Percentiles rank a stretch among this genome's conserved stretches.
Conservation (phyloP, 2,329 filamentous ascomycete species). For the Microthyrium microscopicum region DNA sequence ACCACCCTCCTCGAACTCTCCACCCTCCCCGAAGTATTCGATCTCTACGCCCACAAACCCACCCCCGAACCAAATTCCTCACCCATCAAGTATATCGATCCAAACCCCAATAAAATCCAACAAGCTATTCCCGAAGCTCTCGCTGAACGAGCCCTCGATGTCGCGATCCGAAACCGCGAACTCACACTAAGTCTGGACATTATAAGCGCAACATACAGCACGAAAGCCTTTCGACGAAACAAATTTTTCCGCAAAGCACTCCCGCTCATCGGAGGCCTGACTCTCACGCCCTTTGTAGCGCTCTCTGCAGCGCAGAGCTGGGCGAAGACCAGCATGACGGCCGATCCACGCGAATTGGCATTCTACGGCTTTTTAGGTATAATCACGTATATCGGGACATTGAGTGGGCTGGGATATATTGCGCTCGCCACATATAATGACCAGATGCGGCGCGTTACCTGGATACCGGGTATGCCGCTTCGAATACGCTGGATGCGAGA, state of each 20-base stretch:
- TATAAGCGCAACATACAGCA: conserved; percentile 51
- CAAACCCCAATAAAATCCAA: conserved; percentile 48
- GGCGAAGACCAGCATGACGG: conserved; percentile 47
- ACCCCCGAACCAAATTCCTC: conserved; percentile 44
- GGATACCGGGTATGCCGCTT: conserved; percentile 67
- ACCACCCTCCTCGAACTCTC: conserved; percentile 54
- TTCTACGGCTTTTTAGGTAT: conserved; percentile 65
- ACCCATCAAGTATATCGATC: conserved; percentile 41
- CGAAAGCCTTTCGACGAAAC: conserved; percentile 47
- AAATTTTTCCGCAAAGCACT: conserved; percentile 50
- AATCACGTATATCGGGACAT: conserved; percentile 67
- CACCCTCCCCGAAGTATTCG: conserved; percentile 62
- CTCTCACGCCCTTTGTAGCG: conserved; percentile 46
- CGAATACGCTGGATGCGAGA: conserved; percentile 74
- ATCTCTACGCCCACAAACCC: conserved; percentile 72
- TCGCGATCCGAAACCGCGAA: conserved; percentile 65
- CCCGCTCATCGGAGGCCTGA: conserved; percentile 39
- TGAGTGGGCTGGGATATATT: conserved; percentile 65
- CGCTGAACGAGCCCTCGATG: conserved; percentile 57
- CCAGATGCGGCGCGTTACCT: conserved; percentile 87
- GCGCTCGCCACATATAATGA: conserved; percentile 80
- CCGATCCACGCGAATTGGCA: conserved; percentile 36
- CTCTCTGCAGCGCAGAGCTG: conserved; percentile 52
- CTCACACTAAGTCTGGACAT: conserved; percentile 62
- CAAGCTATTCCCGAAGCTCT: conserved; percentile 56